These are phyloP conservation scores for Ustilago trichophora DNA, from an alignment of 1,284 basidiomycete species.

Conservation along the genomic window DNA sequence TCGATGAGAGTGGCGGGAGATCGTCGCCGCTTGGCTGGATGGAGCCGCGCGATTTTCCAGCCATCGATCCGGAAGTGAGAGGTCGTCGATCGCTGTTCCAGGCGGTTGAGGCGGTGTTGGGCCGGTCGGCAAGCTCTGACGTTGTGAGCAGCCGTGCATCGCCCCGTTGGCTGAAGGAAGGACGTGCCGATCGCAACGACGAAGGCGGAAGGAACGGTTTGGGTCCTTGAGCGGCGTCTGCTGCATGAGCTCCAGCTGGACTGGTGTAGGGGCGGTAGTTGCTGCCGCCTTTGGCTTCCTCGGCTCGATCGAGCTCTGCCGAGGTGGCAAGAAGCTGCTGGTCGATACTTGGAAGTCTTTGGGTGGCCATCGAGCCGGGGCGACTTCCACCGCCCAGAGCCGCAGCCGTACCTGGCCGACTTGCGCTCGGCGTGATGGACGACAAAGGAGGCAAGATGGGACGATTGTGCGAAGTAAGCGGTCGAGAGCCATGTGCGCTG, in stretches of 20 bases:
- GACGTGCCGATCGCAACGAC: constrained; percentile 27
- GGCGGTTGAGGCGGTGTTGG: constrained; percentile 1
- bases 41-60: constrained; percentile 15
- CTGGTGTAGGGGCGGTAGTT: constrained; percentile 35
- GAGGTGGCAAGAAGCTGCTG: constrained; percentile 42
- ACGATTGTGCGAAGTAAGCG: constrained; percentile 44
- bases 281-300: constrained; percentile 19
- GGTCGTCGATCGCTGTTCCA: constrained; percentile 34
- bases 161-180: constrained; percentile 24
- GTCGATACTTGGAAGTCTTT: constrained; percentile 47
- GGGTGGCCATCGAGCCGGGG: constrained; percentile 23
- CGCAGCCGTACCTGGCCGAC: constrained; percentile 51
- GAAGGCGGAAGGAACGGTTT: constrained; percentile 40
- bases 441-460: constrained; percentile 55
- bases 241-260: constrained; percentile 30
- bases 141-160: constrained; percentile 16
- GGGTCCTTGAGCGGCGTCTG: constrained; percentile 7
- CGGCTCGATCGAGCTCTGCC: constrained; percentile 26
- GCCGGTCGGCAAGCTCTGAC: constrained; percentile 15
- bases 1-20: constrained; percentile 27
- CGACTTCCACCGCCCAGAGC: constrained; percentile 26
- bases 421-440: constrained; percentile 43
- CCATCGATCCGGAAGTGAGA: constrained; percentile 31
- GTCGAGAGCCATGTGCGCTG: constrained; percentile 36
- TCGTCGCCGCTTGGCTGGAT: constrained; percentile 13